Evolutionary conservation across 2,329 filamentous ascomycete species (phyloP).

Genomic region (Fusarium begoniae): DNA sequence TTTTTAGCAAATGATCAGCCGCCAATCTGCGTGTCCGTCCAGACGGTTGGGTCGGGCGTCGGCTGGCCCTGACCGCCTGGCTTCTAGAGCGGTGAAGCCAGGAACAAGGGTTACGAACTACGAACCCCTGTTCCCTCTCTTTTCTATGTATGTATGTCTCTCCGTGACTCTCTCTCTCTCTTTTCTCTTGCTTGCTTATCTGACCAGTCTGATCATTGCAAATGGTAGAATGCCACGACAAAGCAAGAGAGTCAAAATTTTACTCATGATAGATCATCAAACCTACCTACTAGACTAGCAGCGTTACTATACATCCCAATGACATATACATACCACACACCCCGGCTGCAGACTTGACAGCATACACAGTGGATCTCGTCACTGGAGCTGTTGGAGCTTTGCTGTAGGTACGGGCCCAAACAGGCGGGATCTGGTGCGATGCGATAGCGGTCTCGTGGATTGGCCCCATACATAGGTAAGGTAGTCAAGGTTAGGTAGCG

Average conservation of each 20-base stretch:
- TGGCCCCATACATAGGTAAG: slow-evolving; percentile 2
- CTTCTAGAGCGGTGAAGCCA: slow-evolving; percentile 36
- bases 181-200: neutral
- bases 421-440: slow-evolving; percentile 42
- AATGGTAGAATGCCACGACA: slow-evolving; percentile 23
- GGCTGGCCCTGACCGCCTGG: slow-evolving; percentile 30
- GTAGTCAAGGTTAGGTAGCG: neutral
- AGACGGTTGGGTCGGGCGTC: slow-evolving; percentile 35
- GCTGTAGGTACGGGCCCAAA: slow-evolving; percentile 42
- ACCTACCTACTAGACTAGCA: neutral
- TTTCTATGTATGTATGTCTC: neutral
- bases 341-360: slow-evolving; percentile 31
- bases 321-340: neutral
- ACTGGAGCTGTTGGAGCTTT: slow-evolving; percentile 15
- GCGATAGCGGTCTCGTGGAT: slow-evolving; percentile 32
- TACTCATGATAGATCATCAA: neutral
- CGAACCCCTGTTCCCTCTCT: neutral
- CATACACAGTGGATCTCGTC: slow-evolving; percentile 11
- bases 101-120: slow-evolving; percentile 20
- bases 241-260: neutral
- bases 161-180: neutral
- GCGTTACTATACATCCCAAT: neutral
- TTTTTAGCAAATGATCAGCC: slow-evolving; percentile 37
- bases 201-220: neutral
- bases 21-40: slow-evolving; percentile 35